Base-by-base conservation (phyloP, 495 filamentous ascomycete species). In the Penicillium macrosclerotiorum region DNA sequence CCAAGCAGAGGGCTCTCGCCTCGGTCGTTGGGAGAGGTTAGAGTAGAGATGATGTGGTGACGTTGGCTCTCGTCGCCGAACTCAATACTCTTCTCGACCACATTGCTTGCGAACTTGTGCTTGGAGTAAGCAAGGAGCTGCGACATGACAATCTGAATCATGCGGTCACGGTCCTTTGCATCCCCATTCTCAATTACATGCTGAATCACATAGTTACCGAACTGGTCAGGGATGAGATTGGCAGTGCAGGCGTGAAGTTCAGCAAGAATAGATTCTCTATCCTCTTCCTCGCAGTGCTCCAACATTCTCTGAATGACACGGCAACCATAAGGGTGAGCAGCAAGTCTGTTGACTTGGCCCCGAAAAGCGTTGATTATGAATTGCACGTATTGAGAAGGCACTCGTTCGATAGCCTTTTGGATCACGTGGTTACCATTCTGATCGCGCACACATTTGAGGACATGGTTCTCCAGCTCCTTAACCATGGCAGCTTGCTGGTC, bases 401-500 rank as follows among this genome's bases (percentile, higher is more conserved):
- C 85, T 36, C 89, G 74, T 59, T 95, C 89, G 52, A 98, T 92
- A 26, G 89, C 86, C 64, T 95, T 96, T 59, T 97, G 94, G 33
- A 98, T 84, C 26, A 98, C 93, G 52, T 97, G 94, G 63, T 98
- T 98, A 26, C 93, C 93, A 47, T 98, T 93, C 60, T 90, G 86
- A 51, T 95, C 87, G 42, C 85, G 88, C 38, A 96, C 84, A 48
- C 91, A 89, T 46, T 80, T 79, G 24, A 94, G 55, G 11, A 98
- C 82, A 49, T 90, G 73, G n/a, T 75, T 63, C 53, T 90, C 82
- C 3, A 98, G 75, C 63, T 97, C 93, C 54, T 82, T 83, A 7
- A 95, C 85, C 53, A 98, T 76, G 18, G 77, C 74, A 5, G 82
- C 83, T 80, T 97, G 91, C 61, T 97, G 90, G 44, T 96, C 90